Evolutionary conservation across 2,329 filamentous ascomycete genomes (phyloP).

Genomic region (Cercospora zeae-maydis): DNA sequence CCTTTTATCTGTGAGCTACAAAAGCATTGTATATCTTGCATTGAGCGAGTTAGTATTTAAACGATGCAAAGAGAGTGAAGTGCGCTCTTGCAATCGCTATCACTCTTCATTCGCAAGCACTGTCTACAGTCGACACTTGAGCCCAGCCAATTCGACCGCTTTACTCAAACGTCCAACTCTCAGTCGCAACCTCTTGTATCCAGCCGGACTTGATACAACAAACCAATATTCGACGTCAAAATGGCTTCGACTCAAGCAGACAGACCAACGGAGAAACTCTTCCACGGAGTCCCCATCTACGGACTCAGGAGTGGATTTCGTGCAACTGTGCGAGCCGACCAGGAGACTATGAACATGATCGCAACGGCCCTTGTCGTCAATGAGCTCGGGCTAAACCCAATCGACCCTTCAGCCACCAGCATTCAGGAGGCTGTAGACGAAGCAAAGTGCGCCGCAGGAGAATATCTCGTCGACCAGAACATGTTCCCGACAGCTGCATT

Average conservation of each 20-base stretch:
- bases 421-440: background rate
- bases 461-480: background rate
- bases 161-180: background rate
- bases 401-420: background rate
- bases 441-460: background rate
- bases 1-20: background rate
- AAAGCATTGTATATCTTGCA: background rate
- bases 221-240: background rate
- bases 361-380: background rate
- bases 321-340: background rate
- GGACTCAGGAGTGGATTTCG: background rate
- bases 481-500: background rate
- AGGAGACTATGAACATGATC: background rate
- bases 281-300: background rate
- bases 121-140: background rate
- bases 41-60: background rate
- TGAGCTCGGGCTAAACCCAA: background rate
- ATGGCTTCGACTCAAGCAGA: background rate
- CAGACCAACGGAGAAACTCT: background rate
- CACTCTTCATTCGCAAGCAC: too few relatives aligned
- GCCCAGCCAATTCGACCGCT: background rate
- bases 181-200: background rate
- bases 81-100: too few relatives aligned
- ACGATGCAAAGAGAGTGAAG: background rate
- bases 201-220: background rate